A percentile compares a stretch with the other conserved stretches of the same genome.
These are phyloP conservation scores for Paramecium tetraurelia DNA, from an alignment of 73 alveolate genomes.

Conservation along the genomic window DNA sequence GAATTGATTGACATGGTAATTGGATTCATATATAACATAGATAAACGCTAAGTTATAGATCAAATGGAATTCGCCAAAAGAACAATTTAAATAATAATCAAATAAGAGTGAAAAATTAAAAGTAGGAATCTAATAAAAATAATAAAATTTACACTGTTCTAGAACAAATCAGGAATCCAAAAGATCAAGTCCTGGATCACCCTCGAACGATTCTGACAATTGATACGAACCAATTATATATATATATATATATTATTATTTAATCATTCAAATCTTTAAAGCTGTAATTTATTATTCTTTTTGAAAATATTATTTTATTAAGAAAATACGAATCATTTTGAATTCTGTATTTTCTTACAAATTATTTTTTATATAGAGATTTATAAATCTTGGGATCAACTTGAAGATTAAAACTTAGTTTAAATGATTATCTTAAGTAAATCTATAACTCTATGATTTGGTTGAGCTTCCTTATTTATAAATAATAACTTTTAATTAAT, in stretches of 20 bases:
- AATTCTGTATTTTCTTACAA: background rate
- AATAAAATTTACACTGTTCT: background rate
- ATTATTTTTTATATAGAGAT: too few relatives aligned
- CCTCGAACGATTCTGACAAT: conserved; percentile 21
- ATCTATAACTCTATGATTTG: too few relatives aligned
- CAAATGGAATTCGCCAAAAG: background rate
- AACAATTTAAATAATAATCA: background rate
- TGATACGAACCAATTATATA: background rate
- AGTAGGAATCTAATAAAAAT: background rate
- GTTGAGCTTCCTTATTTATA: too few relatives aligned
- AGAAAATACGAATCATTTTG: background rate
- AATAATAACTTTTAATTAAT: too few relatives aligned
- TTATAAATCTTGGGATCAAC: too few relatives aligned
- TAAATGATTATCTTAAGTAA: too few relatives aligned
- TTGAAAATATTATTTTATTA: background rate
- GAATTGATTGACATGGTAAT: conserved; percentile 26
- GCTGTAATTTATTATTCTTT: background rate
- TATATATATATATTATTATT: background rate
- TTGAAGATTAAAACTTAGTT: too few relatives aligned
- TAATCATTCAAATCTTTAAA: background rate
- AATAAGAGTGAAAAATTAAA: background rate
- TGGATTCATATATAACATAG: background rate
- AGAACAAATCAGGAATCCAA: background rate
- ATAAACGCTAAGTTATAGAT: background rate
- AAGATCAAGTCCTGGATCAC: conserved; percentile 41